Base-by-base conservation (phyloP, 176 grass and related monocot species). In the Ananas comosus region DNA sequence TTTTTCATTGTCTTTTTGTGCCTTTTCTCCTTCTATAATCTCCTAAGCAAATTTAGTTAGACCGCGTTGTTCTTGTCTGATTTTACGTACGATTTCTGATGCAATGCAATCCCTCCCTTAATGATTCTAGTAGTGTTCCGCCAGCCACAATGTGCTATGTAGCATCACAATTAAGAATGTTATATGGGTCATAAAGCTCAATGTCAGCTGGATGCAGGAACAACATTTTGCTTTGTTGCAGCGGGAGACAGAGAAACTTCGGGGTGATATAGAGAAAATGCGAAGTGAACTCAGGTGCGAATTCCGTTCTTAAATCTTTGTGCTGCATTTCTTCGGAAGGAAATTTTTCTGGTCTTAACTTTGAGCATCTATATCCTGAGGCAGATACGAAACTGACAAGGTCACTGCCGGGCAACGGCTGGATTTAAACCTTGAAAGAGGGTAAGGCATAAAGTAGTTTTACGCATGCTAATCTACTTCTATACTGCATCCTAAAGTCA, bases 341-440 rank as follows among this genome's bases (percentile, higher is more conserved):
- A 18, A 3, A 28, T 2, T 85, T 9, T 74, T 48, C 14, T 28
- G n/a, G 51, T 70, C 56, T 57, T 11, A 54, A 63, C 51, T 48
- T 88, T 74, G 82, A 65, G 13, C 7, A 48, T 57, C 29, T 64
- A 63, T 74, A 53, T 19, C 51, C 42, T 78, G 67, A 17, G 61
- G 75, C 80, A 93, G 89, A 72, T 89, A 93, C 76, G 94, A 99
- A 72, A 93, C 91, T 76, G 94, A 99, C 66, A 99, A 99, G 76
- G 89, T 99, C 69, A 93, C 84, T 88, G 86, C 89, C 70, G 87
- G 94, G 51, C 94, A 93, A 64, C 82, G 87, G 23, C 77, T 99
- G 79, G 94, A 99, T 90, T 77, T 99, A 78, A 93, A 99, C 83
- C 94, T 99, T 70, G 94, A 93, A 88, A 99, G 89, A 88, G 87